Base-by-base conservation (phyloP, 331 rosid genomes). In the Malus hybrid region DNA sequence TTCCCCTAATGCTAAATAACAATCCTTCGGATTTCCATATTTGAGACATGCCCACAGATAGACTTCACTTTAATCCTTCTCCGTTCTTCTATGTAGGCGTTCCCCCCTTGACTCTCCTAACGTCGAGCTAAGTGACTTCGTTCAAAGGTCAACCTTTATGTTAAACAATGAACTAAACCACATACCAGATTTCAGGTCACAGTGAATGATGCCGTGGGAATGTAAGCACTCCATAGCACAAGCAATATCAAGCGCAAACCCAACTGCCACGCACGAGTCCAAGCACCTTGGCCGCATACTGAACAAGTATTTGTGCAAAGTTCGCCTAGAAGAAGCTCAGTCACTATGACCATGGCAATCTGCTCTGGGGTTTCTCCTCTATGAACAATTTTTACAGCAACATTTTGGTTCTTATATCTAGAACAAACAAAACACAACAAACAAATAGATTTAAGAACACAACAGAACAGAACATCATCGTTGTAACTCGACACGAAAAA, bases 181-280 rank as follows among this genome's bases (percentile, higher is more conserved):
- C 6, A 31, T 91, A 93, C 98, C 98, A 6, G 98, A 97, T 75
- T 93, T 93, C 70, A 93, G 93, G 88, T 93, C 98, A 6, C 97
- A 90, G 78, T 93, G 98, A 81, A 93, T 93, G 81, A 93, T 93
- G 80, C 97, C 97, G 11, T 91, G 97, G 65, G 97, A 85, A 80
- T 93, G 98, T 76, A 93, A 84, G 83, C 97, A 91, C 73, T 91
- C 98, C 91, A 90, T 91, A 24, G 98, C 97, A 61, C 98, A 88
- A 42, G 97, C 94, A 77, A 93, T 91, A 76, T 91, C 98, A 82
- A 93, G 97, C 55, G 98, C 96, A 81, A 88, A 93, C 73, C 91
- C 96, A 70, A 93, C 88, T 5, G 91, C 97, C 69, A 91, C 88
- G 18, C 66, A 80, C 72, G 71, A 85, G 74, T 90, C 94, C 94